These are phyloP conservation scores for Yarrowia divulgata DNA, from an alignment of 805 yeast genomes.

Conservation along the genomic window DNA sequence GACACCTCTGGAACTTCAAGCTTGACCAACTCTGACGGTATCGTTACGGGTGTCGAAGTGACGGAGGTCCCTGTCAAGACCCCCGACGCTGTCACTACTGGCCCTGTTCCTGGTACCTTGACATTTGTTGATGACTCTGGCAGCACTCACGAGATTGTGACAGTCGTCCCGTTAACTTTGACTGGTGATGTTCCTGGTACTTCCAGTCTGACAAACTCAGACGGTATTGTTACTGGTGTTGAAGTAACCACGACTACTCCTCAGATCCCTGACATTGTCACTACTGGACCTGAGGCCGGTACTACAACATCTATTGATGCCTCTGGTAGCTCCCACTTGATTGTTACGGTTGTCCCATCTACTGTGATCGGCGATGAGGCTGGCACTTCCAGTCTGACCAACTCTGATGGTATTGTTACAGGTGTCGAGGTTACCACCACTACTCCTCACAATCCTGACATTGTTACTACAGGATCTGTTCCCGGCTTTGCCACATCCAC, in stretches of 20 bases:
- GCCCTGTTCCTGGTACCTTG: not conserved
- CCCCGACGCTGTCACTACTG: not conserved
- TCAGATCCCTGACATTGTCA: not conserved
- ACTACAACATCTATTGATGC: not conserved
- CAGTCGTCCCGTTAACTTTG: not conserved
- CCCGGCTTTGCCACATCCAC: not conserved
- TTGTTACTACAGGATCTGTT: not conserved
- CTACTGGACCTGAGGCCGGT: not conserved
- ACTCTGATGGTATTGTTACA: not conserved
- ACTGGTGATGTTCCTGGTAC: not conserved
- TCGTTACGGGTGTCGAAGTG: not conserved
- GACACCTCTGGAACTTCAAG: not conserved
- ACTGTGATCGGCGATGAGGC: not conserved
- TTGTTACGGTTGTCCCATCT: not conserved
- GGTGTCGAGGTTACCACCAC: not conserved
- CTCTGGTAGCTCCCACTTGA: not conserved
- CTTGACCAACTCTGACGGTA: not conserved
- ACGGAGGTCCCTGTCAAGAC: not conserved
- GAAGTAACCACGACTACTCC: not conserved
- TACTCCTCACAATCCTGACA: not conserved
- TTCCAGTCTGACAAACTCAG: not conserved
- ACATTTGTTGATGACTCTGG: not conserved
- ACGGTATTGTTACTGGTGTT: not conserved
- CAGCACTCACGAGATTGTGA: not conserved
- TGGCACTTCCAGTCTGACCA: not conserved